Percentiles rank a stretch among this genome's conserved stretches.
Conservation (phyloP, 2,329 filamentous ascomycete species). For the Westerdykella ornata region DNA sequence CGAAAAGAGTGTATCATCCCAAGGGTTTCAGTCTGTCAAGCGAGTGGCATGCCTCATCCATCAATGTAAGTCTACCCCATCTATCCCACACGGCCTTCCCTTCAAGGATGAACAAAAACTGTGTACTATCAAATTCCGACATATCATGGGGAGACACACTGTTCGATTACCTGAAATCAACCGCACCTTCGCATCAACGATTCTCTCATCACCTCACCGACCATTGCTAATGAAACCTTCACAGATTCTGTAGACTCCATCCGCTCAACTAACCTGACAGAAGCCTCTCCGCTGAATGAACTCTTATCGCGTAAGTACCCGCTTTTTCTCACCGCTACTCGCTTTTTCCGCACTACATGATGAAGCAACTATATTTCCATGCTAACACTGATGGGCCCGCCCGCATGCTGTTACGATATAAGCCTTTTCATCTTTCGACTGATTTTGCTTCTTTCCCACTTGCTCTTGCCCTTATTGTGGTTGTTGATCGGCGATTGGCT, state of each 20-base stretch:
- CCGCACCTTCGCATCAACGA: not conserved
- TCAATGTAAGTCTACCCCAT: conserved; percentile 1
- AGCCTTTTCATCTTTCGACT: conserved; percentile 39
- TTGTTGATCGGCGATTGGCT: not conserved
- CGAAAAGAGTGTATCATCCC: too few species aligned
- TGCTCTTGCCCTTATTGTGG: not conserved
- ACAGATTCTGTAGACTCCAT: not conserved
- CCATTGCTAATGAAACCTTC: not conserved
- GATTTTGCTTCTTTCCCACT: conserved; percentile 10
- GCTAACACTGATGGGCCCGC: conserved; percentile 34
- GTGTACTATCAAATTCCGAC: conserved; percentile 39
- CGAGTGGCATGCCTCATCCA: not conserved
- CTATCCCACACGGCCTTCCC: conserved; percentile 5
- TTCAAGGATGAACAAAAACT: conserved; percentile 30
- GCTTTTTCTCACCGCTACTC: not conserved
- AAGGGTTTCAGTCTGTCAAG: not conserved
- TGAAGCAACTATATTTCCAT: conserved; percentile 34
- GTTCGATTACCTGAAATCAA: conserved; percentile 36
- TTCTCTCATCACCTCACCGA: not conserved
- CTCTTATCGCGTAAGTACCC: conserved; percentile 1
- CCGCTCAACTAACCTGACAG: not conserved
- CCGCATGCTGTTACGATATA: conserved; percentile 30
- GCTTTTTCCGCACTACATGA: conserved; percentile 19
- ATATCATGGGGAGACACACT: conserved; percentile 31
- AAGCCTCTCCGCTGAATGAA: not conserved